phyloP scores from a whole-genome alignment of 108 stramenopile genomes.

The Skeletonema potamos region DNA sequence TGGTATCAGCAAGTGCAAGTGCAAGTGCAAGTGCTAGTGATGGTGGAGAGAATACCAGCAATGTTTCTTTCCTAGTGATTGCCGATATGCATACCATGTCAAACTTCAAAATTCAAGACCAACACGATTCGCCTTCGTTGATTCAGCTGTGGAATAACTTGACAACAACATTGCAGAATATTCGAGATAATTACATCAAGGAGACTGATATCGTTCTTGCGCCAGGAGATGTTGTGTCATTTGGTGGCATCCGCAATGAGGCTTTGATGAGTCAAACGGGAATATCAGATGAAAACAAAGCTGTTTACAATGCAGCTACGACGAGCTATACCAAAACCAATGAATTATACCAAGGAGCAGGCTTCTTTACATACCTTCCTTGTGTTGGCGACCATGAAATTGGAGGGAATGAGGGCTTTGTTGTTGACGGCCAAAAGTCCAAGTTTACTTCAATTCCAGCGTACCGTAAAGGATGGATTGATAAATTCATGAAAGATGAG shows the following conservation, averaged over 20 bases:
- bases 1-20: neutral
- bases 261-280: neutral
- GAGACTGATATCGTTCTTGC: neutral
- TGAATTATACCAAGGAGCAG: neutral
- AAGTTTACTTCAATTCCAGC: neutral
- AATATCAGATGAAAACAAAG: neutral
- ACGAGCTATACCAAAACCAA: neutral
- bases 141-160: neutral
- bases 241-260: neutral
- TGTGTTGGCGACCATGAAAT: constrained; percentile 6
- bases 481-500: constrained; percentile 1
- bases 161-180: neutral
- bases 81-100: neutral
- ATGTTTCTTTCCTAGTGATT: neutral
- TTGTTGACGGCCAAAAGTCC: neutral
- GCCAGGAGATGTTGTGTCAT: neutral
- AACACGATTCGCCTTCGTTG: too few species aligned
- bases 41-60: neutral
- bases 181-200: neutral
- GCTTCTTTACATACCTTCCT: neutral
- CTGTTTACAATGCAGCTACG: neutral
- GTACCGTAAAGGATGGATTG: neutral
- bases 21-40: too few species aligned
- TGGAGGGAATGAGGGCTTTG: neutral
- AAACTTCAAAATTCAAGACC: too few species aligned